phyloP scores from a whole-genome alignment of 2,329 filamentous ascomycete species.

The Fusarium sp. region DNA sequence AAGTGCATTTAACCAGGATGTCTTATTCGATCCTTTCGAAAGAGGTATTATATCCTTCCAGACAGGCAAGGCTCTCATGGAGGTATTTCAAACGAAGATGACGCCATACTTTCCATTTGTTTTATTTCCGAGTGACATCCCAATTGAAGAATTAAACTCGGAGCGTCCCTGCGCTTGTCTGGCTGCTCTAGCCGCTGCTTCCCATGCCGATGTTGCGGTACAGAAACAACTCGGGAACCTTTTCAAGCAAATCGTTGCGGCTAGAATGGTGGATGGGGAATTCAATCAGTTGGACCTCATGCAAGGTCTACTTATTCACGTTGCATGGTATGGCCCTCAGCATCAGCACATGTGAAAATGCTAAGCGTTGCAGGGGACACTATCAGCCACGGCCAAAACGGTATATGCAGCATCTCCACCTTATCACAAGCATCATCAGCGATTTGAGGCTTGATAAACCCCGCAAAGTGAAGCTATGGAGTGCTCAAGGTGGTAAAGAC shows the following conservation, averaged over 20 bases:
- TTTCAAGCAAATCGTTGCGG: constrained; percentile 46
- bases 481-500: constrained; percentile 38
- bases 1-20: constrained; percentile 8
- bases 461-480: constrained; percentile 45
- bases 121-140: constrained; percentile 30
- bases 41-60: constrained; percentile 30
- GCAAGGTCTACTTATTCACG: constrained; percentile 49
- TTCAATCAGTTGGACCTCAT: constrained; percentile 48
- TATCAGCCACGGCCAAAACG: constrained; percentile 48
- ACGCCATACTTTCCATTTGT: constrained; percentile 49
- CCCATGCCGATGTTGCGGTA: constrained; percentile 18
- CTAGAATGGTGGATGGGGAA: constrained; percentile 31
- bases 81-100: constrained; percentile 41
- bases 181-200: constrained; percentile 45
- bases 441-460: constrained; percentile 50
- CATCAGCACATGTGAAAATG: fast-evolving
- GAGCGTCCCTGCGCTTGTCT: constrained; percentile 45
- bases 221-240: constrained; percentile 42
- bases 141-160: constrained; percentile 31
- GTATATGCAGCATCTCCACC: constrained; percentile 48
- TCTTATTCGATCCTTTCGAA: constrained; percentile 42
- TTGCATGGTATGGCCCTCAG: constrained; percentile 46
- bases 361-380: constrained; percentile 47
- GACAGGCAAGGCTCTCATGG: constrained; percentile 28
- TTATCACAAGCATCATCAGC: constrained; percentile 50